phyloP scores from a whole-genome alignment of 768 basidiomycete species.

The Mycena epipterygia region DNA sequence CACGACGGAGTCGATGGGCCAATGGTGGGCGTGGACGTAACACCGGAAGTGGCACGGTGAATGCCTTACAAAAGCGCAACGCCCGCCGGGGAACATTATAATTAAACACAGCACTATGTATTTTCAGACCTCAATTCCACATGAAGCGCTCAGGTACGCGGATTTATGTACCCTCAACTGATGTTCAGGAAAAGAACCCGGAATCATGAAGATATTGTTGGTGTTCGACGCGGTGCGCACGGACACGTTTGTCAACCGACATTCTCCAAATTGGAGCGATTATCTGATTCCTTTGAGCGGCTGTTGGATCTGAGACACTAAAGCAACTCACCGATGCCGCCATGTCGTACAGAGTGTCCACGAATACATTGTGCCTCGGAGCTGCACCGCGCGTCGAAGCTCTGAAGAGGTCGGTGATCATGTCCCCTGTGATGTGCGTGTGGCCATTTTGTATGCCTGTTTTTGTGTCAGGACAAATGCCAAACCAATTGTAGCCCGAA shows the following conservation, averaged over 20 bases:
- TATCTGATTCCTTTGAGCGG: constrained; percentile 51
- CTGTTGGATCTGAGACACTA: neutral
- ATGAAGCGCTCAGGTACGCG: no score
- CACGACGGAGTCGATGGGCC: no score
- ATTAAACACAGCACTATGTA: no score
- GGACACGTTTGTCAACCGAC: constrained; percentile 62
- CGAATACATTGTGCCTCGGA: constrained; percentile 69
- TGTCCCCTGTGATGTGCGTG: constrained; percentile 81
- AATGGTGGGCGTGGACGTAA: no score
- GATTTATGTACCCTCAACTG: no score
- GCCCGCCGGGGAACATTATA: no score
- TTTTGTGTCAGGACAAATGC: neutral
- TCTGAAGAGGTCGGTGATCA: constrained; percentile 77
- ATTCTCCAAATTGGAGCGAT: constrained; percentile 66
- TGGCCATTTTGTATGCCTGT: constrained; percentile 79
- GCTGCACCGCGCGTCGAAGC: constrained; percentile 75
- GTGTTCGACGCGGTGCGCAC: constrained; percentile 63
- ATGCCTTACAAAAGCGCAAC: no score
- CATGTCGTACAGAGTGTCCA: constrained; percentile 66
- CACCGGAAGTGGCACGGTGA: no score
- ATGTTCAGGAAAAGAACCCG: constrained; percentile 58
- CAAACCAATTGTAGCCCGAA: neutral
- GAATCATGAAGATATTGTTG: constrained; percentile 55
- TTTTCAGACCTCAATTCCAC: no score
- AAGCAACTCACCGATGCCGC: constrained; percentile 58